Evolutionary conservation across 73 alveolate genomes (phyloP), one percentile per base, ranked within the genome.

Genomic region (Paramecium bursaria): DNA sequence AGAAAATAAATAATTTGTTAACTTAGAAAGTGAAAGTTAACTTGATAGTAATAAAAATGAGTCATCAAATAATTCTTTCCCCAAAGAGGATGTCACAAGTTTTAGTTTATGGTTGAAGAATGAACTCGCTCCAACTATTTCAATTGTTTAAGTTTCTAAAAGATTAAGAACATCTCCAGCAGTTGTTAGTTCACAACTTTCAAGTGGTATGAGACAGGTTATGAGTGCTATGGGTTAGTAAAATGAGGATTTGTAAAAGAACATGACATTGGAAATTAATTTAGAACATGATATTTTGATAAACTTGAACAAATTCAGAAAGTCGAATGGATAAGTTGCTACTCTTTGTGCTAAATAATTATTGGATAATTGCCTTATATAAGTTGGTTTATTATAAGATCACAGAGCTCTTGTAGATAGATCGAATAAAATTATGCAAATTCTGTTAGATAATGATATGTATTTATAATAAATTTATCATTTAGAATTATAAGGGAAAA

Each of bases 61-160:
- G 25, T 54, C 49, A 13, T 55, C 31, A 55, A 53, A 54, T 35
- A 46, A 87, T 42, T 85, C 90, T 46, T 33, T 93, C 14, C 96
- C 96, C 19, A 95, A 91, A 50, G 95, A 88, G 13, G 97, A 94
- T 22, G 31, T 88, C 11, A 50, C 95, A 14, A 76, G 93, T 1
- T 92, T 94, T 89, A 73, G 92, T 30, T 77, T 92, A 29, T 94
- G 98, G 98, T 44, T 94, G 46, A 90, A 91, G 86, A 90, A 87
- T 55, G 98, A 94, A 75, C 74, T 88, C 35, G 50, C 31, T 21
- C 92, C 92, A 22, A 75, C 50, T 10, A 88, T 92, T 17, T 29
- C 73, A 0, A 90, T 88, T 54, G 98, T 94, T 15, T 51, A 89
- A 29, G 46, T 94, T 33, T 92, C 97, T 4, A 88, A 88, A 80